Conservation (phyloP, 352 stramenopile species). For the Globisporangium emineosum region DNA sequence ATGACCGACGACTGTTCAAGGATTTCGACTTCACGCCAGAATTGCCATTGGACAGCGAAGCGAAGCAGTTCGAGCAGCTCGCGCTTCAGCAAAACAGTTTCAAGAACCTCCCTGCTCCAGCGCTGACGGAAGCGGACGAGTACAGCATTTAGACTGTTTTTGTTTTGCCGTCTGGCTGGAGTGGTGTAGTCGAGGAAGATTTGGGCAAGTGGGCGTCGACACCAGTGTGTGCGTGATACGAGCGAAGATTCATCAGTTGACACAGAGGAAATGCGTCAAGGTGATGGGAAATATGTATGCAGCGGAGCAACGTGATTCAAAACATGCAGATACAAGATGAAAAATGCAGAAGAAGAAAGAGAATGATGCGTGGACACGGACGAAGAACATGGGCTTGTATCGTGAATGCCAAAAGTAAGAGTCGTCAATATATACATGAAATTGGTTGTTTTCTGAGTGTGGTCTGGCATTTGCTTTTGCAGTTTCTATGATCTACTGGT, state of each 20-base stretch:
- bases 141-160: slow-evolving; percentile 53
- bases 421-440: slow-evolving; percentile 16
- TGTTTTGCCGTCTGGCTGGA: neutral
- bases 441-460: slow-evolving; percentile 7
- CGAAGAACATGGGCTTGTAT: slow-evolving; percentile 6
- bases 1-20: slow-evolving; percentile 79
- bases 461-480: neutral
- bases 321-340: neutral
- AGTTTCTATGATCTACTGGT: neutral
- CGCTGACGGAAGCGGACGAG: slow-evolving; percentile 74
- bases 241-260: neutral
- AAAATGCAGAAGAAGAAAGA: slow-evolving; percentile 2
- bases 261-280: neutral
- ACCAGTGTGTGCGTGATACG: neutral
- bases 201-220: neutral
- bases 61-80: slow-evolving; percentile 85
- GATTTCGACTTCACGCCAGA: slow-evolving; percentile 87
- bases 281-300: neutral
- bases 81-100: slow-evolving; percentile 79
- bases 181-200: neutral
- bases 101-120: slow-evolving; percentile 71
- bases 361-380: slow-evolving; percentile 3
- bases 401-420: slow-evolving; percentile 8
- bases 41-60: slow-evolving; percentile 74
- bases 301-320: neutral